phyloP scores from a whole-genome alignment of 257 asterid genomes.

The Verbascum thapsus region DNA sequence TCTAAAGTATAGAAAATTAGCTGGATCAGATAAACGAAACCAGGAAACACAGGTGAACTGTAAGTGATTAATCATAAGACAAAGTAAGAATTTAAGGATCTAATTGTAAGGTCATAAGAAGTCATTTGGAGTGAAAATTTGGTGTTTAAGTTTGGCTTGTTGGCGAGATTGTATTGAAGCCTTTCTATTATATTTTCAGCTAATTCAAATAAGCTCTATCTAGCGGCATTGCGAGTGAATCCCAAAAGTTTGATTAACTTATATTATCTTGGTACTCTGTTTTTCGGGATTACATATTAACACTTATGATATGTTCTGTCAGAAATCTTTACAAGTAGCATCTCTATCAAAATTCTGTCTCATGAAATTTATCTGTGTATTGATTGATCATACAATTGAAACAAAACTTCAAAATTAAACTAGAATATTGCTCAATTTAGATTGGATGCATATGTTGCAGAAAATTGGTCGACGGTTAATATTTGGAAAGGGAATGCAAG shows the following conservation, averaged over 20 bases:
- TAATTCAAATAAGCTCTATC: neutral
- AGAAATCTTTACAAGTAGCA: neutral
- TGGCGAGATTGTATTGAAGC: neutral
- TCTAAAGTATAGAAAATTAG: too few species aligned
- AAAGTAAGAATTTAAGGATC: neutral
- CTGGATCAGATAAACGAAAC: too few species aligned
- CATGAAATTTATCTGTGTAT: neutral
- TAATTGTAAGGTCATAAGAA: neutral
- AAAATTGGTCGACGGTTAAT: slow-evolving; percentile 67
- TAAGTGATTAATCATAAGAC: too few species aligned
- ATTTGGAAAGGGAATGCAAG: slow-evolving; percentile 58
- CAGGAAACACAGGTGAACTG: too few species aligned
- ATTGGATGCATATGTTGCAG: slow-evolving; percentile 56
- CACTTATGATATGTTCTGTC: neutral
- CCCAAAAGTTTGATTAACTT: neutral
- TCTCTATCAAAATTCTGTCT: neutral
- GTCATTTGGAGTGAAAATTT: neutral
- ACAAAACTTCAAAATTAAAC: neutral
- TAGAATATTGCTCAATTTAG: slow-evolving; percentile 27
- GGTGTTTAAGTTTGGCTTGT: neutral
- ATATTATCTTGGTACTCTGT: neutral
- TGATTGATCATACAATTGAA: slow-evolving; percentile 12
- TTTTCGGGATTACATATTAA: too few species aligned
- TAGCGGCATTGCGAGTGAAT: neutral
- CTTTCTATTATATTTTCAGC: neutral